phyloP scores from a whole-genome alignment of 2,329 filamentous ascomycete species.

The Dryadomyces quercivorus region DNA sequence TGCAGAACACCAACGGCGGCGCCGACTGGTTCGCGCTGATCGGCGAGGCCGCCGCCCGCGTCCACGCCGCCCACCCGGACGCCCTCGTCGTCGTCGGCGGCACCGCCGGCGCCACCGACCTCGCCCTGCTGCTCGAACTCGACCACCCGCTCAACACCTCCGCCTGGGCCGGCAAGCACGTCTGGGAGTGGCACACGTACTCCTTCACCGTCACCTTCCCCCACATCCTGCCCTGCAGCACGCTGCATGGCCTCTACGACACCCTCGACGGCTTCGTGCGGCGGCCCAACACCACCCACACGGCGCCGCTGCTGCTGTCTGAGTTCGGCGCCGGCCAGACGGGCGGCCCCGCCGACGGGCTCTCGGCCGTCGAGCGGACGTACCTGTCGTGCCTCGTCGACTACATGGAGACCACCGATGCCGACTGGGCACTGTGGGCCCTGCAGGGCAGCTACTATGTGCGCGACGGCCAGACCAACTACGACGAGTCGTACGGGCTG shows the following conservation, averaged over 20 bases:
- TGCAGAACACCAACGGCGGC: conserved; percentile 23
- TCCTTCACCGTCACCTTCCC: conserved; percentile 38
- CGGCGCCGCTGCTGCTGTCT: conserved; percentile 42
- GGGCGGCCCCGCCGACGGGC: conserved; percentile 25
- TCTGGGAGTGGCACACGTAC: conserved; percentile 51
- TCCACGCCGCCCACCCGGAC: conserved; percentile 39
- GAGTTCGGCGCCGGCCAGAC: conserved; percentile 45
- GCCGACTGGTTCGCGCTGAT: conserved; percentile 41
- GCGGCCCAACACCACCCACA: conserved; percentile 30
- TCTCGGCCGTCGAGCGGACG: conserved; percentile 28
- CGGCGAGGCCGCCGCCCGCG: conserved; percentile 30
- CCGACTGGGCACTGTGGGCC: conserved; percentile 48
- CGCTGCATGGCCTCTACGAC: conserved; percentile 31
- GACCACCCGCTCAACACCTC: conserved; percentile 27
- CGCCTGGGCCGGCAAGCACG: conserved; percentile 36
- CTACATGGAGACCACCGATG: conserved; percentile 42
- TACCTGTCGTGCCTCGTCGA: conserved; percentile 40
- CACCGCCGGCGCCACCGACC: conserved; percentile 39
- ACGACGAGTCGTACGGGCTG: conserved; percentile 39
- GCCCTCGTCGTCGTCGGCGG: conserved; percentile 42
- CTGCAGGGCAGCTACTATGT: conserved; percentile 48
- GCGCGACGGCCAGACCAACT: conserved; percentile 33
- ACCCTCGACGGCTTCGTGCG: conserved; percentile 39
- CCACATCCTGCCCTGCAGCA: conserved; percentile 27
- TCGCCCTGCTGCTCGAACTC: conserved; percentile 27